A percentile compares a stretch with the other conserved stretches of the same genome.
phyloP scores from a whole-genome alignment of 2,329 filamentous ascomycete genomes.

The Apiospora aurea region DNA sequence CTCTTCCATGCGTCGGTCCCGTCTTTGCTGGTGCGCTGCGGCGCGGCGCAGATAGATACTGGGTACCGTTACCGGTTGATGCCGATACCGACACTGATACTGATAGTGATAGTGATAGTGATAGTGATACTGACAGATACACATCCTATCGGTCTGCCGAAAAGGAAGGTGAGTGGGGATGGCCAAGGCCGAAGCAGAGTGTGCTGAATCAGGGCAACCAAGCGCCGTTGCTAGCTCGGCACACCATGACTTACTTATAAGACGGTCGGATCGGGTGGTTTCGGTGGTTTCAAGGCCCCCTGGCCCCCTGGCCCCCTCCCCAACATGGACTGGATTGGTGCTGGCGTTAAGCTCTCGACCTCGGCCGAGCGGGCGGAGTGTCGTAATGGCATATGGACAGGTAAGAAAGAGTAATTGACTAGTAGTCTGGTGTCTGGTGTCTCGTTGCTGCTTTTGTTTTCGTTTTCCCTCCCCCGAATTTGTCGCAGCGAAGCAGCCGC shows the following conservation, averaged over 20 bases:
- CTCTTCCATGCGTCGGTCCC: slow-evolving; percentile 8
- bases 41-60: too few species aligned
- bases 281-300: neutral
- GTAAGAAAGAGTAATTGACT: too few species aligned
- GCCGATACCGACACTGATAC: neutral
- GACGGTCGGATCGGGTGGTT: neutral
- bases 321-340: neutral
- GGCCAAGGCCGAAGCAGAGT: neutral
- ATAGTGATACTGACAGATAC: neutral
- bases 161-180: neutral
- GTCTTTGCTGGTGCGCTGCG: neutral
- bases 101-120: neutral
- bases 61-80: too few species aligned
- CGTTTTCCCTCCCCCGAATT: too few species aligned
- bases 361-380: slow-evolving; percentile 6
- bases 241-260: neutral
- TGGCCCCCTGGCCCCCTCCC: too few species aligned
- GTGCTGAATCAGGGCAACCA: neutral
- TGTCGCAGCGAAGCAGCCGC: neutral
- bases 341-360: slow-evolving; percentile 7
- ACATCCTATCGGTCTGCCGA: neutral
- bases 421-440: neutral
- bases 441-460: neutral
- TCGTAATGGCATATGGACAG: neutral
- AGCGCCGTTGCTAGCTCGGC: neutral